Base-by-base conservation (phyloP, 2,329 filamentous ascomycete genomes). In the Periconia sp. region DNA sequence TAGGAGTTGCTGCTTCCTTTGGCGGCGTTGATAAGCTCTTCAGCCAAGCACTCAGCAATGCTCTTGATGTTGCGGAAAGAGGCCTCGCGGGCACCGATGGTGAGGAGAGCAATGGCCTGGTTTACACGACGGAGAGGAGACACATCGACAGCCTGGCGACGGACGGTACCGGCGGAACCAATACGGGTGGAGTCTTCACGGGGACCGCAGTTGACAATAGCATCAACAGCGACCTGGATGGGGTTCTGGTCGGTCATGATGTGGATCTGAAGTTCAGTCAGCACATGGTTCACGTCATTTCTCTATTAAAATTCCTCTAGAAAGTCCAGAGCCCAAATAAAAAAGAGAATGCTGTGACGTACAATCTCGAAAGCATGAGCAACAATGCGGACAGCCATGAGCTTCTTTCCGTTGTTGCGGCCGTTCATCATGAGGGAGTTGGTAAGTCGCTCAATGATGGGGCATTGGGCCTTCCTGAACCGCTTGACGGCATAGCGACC, bases 361-460 rank as follows among this genome's bases (percentile, higher is more conserved):
- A 97, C 93, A 79, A 99, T 99, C 86, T 99, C 95, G 82, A 99
- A 99, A 74, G 93, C 82, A 86, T 99, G 94, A 71, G 92, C 92
- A 74, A 99, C 92, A 72, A 99, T 99, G 82, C 94, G 92, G 80
- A 97, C 93, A 77, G 94, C 95, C 92, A 96, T 97, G 78, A 97
- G 88, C 91, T 99, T 99, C 90, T 99, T 99, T 82, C 94, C 94
- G 90, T 97, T 99, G 91, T 99, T 99, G 83, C 94, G 94, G 82
- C 94, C 94, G 89, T 99, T 96, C 93, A 97, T 97, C 95, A 99
- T 99, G 79, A 99, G 89, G 58, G 94, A 97, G 90, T 99, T 99
- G 86, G 94, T 99, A 74, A 99, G 89, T 80, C 94, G 93, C 90
- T 99, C 94, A 78, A 99, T 97, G 88, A 99, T 97, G 75, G 94